phyloP scores from a whole-genome alignment of 208 protist genomes.

The Porcisia deanei region DNA sequence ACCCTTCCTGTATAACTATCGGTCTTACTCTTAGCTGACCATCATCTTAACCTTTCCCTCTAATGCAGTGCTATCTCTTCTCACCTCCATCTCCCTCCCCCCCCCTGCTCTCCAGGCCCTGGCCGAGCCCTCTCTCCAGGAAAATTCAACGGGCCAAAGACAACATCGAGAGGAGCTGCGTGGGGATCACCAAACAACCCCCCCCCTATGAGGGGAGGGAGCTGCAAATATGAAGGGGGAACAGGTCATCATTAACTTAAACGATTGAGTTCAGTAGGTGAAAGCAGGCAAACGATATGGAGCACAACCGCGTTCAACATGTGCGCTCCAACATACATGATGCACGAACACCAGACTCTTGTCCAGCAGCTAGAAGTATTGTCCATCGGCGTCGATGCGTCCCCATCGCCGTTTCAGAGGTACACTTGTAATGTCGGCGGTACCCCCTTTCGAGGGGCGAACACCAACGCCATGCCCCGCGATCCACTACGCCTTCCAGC shows the following conservation, averaged over 20 bases:
- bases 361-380: too few relatives aligned
- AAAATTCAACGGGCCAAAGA: too few relatives aligned
- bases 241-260: slow-evolving; percentile 6
- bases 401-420: too few relatives aligned
- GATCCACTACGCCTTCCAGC: slow-evolving; percentile 80
- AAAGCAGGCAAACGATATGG: background rate
- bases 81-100: too few relatives aligned
- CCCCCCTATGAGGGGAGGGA: background rate
- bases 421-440: background rate
- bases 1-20: background rate
- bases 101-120: too few relatives aligned
- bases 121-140: too few relatives aligned
- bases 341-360: background rate
- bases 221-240: background rate
- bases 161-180: too few relatives aligned
- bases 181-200: background rate
- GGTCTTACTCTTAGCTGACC: background rate
- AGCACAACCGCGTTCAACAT: too few relatives aligned
- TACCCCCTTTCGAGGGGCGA: background rate
- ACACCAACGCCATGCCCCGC: background rate
- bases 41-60: too few relatives aligned
- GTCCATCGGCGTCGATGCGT: background rate
- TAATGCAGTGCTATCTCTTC: too few relatives aligned
- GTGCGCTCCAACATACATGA: background rate
- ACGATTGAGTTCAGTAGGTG: background rate